A percentile compares a stretch with the other conserved stretches of the same genome.
Evolutionary conservation across 2,329 filamentous ascomycete species (phyloP).

Genomic region (Monilinia vaccinii-corymbosi): DNA sequence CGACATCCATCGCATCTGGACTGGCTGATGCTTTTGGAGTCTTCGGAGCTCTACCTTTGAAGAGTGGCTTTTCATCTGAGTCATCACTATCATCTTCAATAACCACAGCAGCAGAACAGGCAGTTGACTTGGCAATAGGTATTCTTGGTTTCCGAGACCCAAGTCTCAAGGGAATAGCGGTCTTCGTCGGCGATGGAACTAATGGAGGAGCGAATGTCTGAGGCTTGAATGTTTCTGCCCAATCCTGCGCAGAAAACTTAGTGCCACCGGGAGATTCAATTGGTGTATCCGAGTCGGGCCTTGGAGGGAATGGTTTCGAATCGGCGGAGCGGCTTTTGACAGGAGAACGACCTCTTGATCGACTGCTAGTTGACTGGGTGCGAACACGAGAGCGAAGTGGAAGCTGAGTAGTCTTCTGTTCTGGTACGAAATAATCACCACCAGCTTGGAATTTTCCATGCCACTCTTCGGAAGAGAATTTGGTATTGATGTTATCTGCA

Average conservation of each 20-base stretch:
- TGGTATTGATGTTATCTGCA: slow-evolving; percentile 53
- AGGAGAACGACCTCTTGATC: slow-evolving; percentile 26
- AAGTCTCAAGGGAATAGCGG: slow-evolving; percentile 12
- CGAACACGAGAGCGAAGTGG: slow-evolving; percentile 14
- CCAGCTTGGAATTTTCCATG: slow-evolving; percentile 29
- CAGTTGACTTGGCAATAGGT: slow-evolving; percentile 20
- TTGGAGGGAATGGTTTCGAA: slow-evolving; percentile 14
- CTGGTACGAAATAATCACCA: slow-evolving; percentile 24
- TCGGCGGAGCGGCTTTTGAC: slow-evolving; percentile 22
- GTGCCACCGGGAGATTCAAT: slow-evolving; percentile 25
- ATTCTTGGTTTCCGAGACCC: slow-evolving; percentile 16
- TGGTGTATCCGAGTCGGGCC: slow-evolving; percentile 11
- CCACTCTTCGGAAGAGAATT: slow-evolving; percentile 44
- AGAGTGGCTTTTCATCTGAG: slow-evolving; percentile 24
- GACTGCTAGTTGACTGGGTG: slow-evolving; percentile 23
- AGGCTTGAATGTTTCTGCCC: slow-evolving; percentile 27
- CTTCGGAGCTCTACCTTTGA: slow-evolving; percentile 25
- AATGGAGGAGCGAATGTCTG: slow-evolving; percentile 27
- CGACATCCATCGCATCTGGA: slow-evolving; percentile 58
- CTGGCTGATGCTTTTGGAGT: slow-evolving; percentile 27
- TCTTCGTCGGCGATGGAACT: slow-evolving; percentile 6
- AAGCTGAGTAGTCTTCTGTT: slow-evolving; percentile 14
- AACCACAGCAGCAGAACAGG: slow-evolving; percentile 24
- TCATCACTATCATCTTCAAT: slow-evolving; percentile 23
- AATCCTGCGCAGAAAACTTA: slow-evolving; percentile 27